Conservation (phyloP, 2,329 filamentous ascomycete species). For the Didymella pinodella region DNA sequence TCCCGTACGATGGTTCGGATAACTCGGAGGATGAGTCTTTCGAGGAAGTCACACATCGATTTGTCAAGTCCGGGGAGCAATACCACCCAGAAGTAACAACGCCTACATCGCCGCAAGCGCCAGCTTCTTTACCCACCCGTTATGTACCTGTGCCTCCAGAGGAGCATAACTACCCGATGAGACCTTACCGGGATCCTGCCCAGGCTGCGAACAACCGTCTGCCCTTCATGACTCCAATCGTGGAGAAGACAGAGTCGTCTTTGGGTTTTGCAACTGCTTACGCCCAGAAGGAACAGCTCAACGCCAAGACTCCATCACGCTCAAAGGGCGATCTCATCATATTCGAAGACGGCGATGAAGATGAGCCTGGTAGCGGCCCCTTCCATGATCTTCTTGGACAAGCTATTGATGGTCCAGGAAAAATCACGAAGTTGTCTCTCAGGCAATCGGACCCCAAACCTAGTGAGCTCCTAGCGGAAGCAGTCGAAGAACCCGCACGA, state of each 20-base stretch:
- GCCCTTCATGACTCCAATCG: conserved; percentile 98
- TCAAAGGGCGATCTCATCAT: conserved; percentile 53
- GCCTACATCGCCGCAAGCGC: conserved; percentile 55
- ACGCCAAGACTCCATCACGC: conserved; percentile 80
- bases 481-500: conserved; percentile 25
- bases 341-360: conserved; percentile 48
- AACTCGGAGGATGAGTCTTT: conserved; percentile 47
- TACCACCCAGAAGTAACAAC: conserved; percentile 55
- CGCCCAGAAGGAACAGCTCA: conserved; percentile 66
- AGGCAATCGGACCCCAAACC: conserved; percentile 52
- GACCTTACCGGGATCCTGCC: conserved; percentile 80
- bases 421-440: conserved; percentile 61
- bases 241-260: conserved; percentile 91
- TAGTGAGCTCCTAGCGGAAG: conserved; percentile 26
- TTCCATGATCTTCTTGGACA: conserved; percentile 70
- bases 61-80: conserved; percentile 40
- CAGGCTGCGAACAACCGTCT: conserved; percentile 87
- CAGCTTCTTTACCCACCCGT: conserved; percentile 58
- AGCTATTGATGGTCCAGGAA: conserved; percentile 52
- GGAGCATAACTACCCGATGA: conserved; percentile 80
- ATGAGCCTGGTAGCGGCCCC: conserved; percentile 71
- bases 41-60: conserved; percentile 42
- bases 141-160: conserved; percentile 85
- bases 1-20: conserved; percentile 44
- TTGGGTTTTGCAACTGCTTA: conserved; percentile 61